phyloP scores from a whole-genome alignment of 345 rosid genomes.

The Punica granatum region DNA sequence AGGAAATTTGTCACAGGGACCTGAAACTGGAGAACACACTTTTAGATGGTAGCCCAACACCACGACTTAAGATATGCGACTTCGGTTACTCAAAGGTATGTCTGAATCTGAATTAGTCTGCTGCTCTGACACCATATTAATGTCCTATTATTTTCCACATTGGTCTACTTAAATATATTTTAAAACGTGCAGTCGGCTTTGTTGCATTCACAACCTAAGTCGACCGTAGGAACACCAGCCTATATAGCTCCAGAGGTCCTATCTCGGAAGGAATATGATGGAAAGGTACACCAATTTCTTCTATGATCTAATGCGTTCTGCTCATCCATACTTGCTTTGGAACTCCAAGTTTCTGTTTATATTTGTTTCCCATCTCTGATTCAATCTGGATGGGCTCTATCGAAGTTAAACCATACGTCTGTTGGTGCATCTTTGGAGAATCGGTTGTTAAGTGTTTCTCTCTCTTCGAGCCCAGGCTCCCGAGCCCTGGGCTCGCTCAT shows the following conservation, averaged over 20 bases:
- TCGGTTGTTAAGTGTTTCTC: too few species aligned
- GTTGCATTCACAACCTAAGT: slow-evolving; percentile 64
- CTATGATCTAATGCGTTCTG: not conserved
- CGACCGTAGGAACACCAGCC: slow-evolving; percentile 74
- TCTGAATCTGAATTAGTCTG: not conserved
- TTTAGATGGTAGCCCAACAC: slow-evolving; percentile 16
- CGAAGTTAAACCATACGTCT: too few species aligned
- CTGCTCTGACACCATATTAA: not conserved
- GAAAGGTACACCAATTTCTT: slow-evolving; percentile 42
- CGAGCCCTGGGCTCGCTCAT: too few species aligned
- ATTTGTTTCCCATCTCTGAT: too few species aligned
- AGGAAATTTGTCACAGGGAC: slow-evolving; percentile 24
- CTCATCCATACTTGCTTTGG: not conserved
- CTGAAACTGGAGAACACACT: slow-evolving; percentile 22
- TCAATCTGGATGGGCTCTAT: not conserved
- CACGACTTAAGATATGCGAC: slow-evolving; percentile 19
- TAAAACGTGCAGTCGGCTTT: slow-evolving; percentile 44
- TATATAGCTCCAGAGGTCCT: slow-evolving; percentile 73
- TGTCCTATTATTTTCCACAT: not conserved
- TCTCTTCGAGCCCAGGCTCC: too few species aligned
- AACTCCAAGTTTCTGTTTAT: not conserved
- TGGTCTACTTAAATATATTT: not conserved
- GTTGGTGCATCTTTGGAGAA: too few species aligned
- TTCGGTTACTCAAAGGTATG: slow-evolving; percentile 23
- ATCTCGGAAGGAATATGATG: slow-evolving; percentile 59